Conservation (phyloP, 306 rosid species). For the Acacia melanoxylon region DNA sequence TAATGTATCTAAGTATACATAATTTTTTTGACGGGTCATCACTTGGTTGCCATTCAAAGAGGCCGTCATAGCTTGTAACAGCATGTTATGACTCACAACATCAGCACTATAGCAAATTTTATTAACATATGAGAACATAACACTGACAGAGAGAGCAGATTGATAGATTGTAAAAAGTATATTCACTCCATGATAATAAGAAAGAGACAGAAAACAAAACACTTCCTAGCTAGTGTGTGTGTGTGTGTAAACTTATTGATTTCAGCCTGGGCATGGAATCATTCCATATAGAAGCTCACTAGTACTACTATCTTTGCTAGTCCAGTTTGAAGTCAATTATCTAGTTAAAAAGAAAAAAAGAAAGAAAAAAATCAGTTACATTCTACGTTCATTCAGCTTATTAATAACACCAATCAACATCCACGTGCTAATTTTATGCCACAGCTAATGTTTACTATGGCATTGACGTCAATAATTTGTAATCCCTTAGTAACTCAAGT, state of each 20-base stretch:
- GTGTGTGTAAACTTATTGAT: no score
- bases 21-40: background rate
- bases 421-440: background rate
- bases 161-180: slow-evolving; percentile 3
- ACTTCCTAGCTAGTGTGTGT: background rate
- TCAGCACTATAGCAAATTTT: background rate
- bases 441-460: background rate
- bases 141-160: background rate
- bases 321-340: background rate
- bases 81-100: slow-evolving; percentile 17
- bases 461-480: background rate
- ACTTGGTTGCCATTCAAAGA: slow-evolving; percentile 3
- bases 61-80: background rate
- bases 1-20: slow-evolving; percentile 7
- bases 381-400: background rate
- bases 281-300: slow-evolving; percentile 16
- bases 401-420: background rate
- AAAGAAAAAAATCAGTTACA: background rate
- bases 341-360: background rate
- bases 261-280: background rate
- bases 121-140: background rate
- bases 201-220: background rate
- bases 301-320: background rate
- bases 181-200: background rate
- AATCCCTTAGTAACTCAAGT: background rate